Evolutionary conservation across 1,284 basidiomycete genomes (phyloP), one percentile per base, ranked within the genome.

Genomic region (Trichosporon coremiiforme): DNA sequence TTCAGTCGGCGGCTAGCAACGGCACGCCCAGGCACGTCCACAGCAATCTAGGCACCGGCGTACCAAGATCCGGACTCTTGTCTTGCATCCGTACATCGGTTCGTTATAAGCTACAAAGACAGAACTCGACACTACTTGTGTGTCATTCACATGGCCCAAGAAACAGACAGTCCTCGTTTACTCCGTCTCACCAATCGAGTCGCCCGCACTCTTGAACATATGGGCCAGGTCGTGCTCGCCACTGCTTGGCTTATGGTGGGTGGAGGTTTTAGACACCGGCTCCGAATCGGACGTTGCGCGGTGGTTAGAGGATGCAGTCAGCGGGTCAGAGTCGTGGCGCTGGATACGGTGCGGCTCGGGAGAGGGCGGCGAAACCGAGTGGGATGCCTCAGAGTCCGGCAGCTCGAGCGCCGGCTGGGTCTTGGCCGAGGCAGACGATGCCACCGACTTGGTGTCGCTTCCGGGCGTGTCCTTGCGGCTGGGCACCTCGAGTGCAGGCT

Each of bases 31-130:
- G 50, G 50, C 50, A 53, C 50, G 50, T 25, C 25, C 25, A 25
- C 50, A 5, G 22, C 20, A 22, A 53, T 53, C 50, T 53, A 53
- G 50, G 50, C 50, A 53, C 50, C 50, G 50, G 50, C 17, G 17
- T 22, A 7, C n/a, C 10, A 53, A 53, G 20, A 35, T 35, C 33
- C 33, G 33, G 33, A 6, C 5, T 35, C 33, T 35, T n/a, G 41
- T 3, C 41, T 53, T 9, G 50, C 50, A 20, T 53, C 50, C 22
- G 50, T 53, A 25, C 50, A 53, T 20, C 20, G 50, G 9, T 6
- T n/a, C 20, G 50, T 25, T 53, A 53, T 25, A 53, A 53, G 50
- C 50, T 53, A 53, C 50, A 53, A 25, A 22, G 47, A 50, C 47
- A 50, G 7, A 15, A n/a, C 41, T n/a, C 6, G 41, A 53, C 20